Base-by-base conservation (phyloP, 139 green algal species). In the Chlorella sp. region DNA sequence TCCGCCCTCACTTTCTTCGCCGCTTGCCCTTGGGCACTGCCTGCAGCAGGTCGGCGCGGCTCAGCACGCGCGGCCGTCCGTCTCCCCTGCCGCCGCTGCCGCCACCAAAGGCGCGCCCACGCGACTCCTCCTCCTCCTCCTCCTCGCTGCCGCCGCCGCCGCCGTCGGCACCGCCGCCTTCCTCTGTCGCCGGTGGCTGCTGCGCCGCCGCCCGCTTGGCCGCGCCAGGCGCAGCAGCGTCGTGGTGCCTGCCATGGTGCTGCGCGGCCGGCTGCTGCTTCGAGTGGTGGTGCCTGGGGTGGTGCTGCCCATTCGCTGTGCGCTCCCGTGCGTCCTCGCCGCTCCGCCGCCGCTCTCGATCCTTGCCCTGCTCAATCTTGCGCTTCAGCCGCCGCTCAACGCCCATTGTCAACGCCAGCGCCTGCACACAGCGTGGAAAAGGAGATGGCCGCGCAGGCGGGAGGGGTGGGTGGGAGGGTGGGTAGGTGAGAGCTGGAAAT, bases 341-440 rank as follows among this genome's bases (percentile, higher is more conserved):
- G 58, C 15, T 31, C 58, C 5, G 29, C n/a, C 23, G 29, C 29
- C 58, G 12, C 8, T n/a, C 19, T 41, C 58, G 21, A n/a, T 6
- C 29, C 8, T 29, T 51, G 46, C 8, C n/a, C 7, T 50, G 27
- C 65, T 11, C 8, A 19, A 11, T 71, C 14, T 50, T 71, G 14
- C 63, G 19, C 19, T 33, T 50, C 64, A 17, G 40, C 73, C 29
- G 36, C 41, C 17, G 63, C 73, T 79, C 63, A 38, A 79, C 73
- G 3, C 73, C 73, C 15, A 58, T 21, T 17, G 42, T 71, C 35
- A 79, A n/a, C 5, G 27, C 64, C 27, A 79, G 40, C 4, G 73
- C 51, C 69, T 75, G 53, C 41, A 43, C 0, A 8, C n/a, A 17
- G 19, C 14, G 8, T 17, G 23, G 23, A 23, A 68, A 8, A 21